Evolutionary conservation across 2,329 filamentous ascomycete genomes (phyloP), one percentile per base, ranked within the genome.

Genomic region (Pseudogymnoascus pannorum): DNA sequence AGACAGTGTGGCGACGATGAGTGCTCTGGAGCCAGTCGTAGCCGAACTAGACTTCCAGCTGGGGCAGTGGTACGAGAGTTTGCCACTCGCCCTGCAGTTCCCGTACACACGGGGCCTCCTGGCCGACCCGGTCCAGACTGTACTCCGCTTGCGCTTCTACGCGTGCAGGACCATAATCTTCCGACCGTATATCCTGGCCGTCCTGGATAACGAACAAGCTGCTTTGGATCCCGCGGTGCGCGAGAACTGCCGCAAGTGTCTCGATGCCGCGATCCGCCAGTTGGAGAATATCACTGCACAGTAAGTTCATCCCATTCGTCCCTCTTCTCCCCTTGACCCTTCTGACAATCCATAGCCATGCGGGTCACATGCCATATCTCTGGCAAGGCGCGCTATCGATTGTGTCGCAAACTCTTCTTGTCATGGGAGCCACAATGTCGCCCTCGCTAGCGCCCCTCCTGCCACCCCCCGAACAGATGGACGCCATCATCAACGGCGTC

Each of bases 81-180:
- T 94, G 44, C 90, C 90, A 4, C 72, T 83, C 40, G 82, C 89
- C 3, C 80, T 94, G 62, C 89, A 91, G 68, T 94, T 94, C 66
- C 87, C 89, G 1, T 88, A 91, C 69, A 84, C 84, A 35, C 80
- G 86, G 60, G 78, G 83, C 0, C 81, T 86, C 58, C 77, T 91
- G 24, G 81, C 84, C 61, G 88, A 91, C 68, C 86, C 88, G 3
- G 85, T 92, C 5, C 90, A 93, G 73, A 91, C 88, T 0, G 89
- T 93, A 6, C 77, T 94, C 57, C 82, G 90, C 51, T 77, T 93
- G 63, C 83, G 90, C 29, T 94, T 93, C 75, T 92, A 91, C 72
- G 90, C 90, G 42, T 94, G 90, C 73, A 86, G 89, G 61, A 93
- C 89, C 24, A 92, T 93, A 68, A 93, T 94, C 66, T 93, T 91